A percentile compares a stretch with the other conserved stretches of the same genome.
Evolutionary conservation across 2,329 filamentous ascomycete species (phyloP).

Genomic region (Penicillium sp.): DNA sequence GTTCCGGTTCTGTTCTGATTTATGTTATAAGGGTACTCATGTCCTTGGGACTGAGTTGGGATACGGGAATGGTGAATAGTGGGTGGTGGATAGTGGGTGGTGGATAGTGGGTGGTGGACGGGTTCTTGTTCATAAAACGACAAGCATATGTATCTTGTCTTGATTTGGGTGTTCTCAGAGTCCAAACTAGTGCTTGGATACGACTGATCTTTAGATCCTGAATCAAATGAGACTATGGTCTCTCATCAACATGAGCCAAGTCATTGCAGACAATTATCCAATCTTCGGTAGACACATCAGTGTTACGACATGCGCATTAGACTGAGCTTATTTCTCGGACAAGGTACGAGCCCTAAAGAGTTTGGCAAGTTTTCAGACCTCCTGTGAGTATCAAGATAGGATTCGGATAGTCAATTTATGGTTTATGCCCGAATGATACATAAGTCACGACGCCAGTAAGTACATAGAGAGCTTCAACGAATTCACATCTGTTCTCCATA

Average conservation of each 20-base stretch:
- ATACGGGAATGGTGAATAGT: not conserved
- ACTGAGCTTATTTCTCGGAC: too few relatives aligned
- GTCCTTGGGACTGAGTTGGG: not conserved
- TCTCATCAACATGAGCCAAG: not conserved
- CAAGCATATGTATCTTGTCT: not conserved
- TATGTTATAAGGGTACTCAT: not conserved
- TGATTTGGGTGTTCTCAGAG: not conserved
- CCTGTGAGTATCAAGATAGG: not conserved
- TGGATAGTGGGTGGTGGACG: too few relatives aligned
- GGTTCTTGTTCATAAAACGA: not conserved
- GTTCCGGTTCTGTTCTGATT: conserved; percentile 2
- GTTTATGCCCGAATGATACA: not conserved
- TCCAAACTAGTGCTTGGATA: not conserved
- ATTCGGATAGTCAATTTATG: not conserved
- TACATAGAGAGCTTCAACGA: not conserved
- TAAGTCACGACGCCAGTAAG: not conserved
- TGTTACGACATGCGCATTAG: too few relatives aligned
- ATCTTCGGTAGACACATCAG: not conserved
- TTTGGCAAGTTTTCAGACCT: too few relatives aligned
- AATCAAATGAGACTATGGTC: not conserved
- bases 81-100: not conserved
- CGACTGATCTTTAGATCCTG: not conserved
- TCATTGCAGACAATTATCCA: not conserved
- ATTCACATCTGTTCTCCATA: not conserved
- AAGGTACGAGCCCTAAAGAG: too few relatives aligned